Evolutionary conservation across 1,284 basidiomycete species (phyloP).

Genomic region (Ceratobasidium sp.): DNA sequence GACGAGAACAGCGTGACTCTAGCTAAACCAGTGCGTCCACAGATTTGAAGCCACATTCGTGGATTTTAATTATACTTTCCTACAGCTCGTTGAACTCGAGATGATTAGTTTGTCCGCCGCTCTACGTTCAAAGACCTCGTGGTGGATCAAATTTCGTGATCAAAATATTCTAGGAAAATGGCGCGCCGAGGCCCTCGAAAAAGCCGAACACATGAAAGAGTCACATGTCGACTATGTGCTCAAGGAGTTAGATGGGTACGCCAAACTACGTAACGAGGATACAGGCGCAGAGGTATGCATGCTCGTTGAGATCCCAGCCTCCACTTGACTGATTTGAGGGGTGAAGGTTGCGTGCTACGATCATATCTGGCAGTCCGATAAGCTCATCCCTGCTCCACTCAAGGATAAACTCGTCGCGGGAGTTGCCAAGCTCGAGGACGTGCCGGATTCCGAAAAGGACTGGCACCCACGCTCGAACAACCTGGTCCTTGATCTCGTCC

Average conservation of each 20-base stretch:
- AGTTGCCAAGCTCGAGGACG: constrained; percentile 50
- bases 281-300: constrained; percentile 55
- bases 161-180: constrained; percentile 54
- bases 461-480: constrained; percentile 52
- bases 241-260: constrained; percentile 64
- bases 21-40: constrained; percentile 1
- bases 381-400: constrained; percentile 50
- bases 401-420: constrained; percentile 49
- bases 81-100: constrained; percentile 62
- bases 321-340: constrained; percentile 49
- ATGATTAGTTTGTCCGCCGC: constrained; percentile 63
- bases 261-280: constrained; percentile 57
- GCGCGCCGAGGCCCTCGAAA: constrained; percentile 53
- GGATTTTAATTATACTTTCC: background rate
- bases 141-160: constrained; percentile 58
- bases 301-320: background rate
- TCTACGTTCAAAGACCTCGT: constrained; percentile 58
- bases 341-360: constrained; percentile 66
- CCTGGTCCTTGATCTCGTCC: constrained; percentile 53
- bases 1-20: background rate
- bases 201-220: constrained; percentile 53
- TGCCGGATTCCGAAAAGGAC: constrained; percentile 51
- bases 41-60: too few species aligned
- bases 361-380: constrained; percentile 63
- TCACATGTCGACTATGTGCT: constrained; percentile 64